These are phyloP conservation scores for Botryosphaeria dothidea DNA, from an alignment of 2,329 filamentous ascomycete species.

Conservation along the genomic window DNA sequence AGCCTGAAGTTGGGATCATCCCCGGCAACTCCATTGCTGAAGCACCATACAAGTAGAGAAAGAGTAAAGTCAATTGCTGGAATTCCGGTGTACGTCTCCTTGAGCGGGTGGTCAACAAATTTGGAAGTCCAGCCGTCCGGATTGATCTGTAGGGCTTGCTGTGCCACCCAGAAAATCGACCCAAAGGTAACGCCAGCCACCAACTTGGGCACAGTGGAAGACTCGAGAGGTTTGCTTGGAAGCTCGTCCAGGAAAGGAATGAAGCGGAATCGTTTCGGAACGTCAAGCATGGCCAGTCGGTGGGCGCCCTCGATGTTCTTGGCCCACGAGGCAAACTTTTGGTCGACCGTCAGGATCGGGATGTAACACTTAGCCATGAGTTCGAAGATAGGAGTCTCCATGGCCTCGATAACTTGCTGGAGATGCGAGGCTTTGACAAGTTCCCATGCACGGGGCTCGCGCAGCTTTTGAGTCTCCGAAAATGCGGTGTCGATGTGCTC, in stretches of 20 bases:
- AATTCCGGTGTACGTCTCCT: slow-evolving; percentile 2
- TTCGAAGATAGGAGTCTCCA: slow-evolving; percentile 5
- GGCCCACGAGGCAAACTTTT: not conserved
- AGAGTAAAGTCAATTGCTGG: not conserved
- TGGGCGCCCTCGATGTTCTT: slow-evolving; percentile 1
- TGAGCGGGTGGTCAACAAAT: not conserved
- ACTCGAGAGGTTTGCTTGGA: slow-evolving; percentile 4
- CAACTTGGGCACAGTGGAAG: not conserved
- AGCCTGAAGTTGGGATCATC: slow-evolving; percentile 9
- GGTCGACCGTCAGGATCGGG: not conserved
- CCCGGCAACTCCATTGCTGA: not conserved
- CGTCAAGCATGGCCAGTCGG: slow-evolving; percentile 10
- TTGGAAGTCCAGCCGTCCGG: not conserved
- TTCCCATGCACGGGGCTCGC: not conserved
- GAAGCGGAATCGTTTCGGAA: slow-evolving; percentile 6
- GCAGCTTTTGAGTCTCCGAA: not conserved
- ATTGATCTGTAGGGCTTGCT: not conserved
- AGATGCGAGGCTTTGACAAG: not conserved
- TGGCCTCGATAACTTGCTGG: not conserved
- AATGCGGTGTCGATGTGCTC: not conserved
- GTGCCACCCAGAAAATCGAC: not conserved
- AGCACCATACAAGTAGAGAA: not conserved
- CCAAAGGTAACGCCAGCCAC: not conserved
- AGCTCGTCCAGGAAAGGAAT: slow-evolving; percentile 17
- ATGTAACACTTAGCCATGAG: slow-evolving; percentile 16